Evolutionary conservation across 768 basidiomycete species (phyloP), one percentile per base, ranked within the genome.

Genomic region (Rickenella mellea): DNA sequence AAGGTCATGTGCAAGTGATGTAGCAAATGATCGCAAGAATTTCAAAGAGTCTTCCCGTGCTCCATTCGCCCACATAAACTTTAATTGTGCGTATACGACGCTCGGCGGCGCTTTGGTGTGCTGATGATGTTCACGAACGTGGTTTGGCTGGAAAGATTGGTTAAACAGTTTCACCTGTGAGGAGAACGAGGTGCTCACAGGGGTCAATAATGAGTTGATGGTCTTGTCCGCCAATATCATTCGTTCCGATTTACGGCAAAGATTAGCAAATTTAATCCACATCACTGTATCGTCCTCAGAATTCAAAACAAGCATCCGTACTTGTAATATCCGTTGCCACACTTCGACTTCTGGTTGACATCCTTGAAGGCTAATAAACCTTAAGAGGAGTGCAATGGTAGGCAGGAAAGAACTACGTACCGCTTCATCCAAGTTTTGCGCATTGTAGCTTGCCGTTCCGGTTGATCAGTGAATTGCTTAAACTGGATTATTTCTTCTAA

Each of bases 211-310:
- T 0, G 91, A 94, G 49, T 92, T 88, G 54, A 99, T 84, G 0
- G 94, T 96, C 65, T 98, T 98, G 52, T 97, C 92, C 0, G 94
- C 93, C 39, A 99, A 66, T n/a, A 76, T 74, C 76, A 98, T 88
- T 5, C 96, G 80, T 39, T 94, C 91, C 14, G 79, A 86, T 63
- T 94, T 94, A 40, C 96, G 87, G 57, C 96, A 98, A 1, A 98
- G 68, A 54, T 99, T 98, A 2, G 94, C 90, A 55, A 99, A 97
- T 63, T 96, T 92, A 63, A 99, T 96, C 92, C 93, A 98, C 80
- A 96, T 97, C 35, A 86, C 76, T 32, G 87, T 89, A 56, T 97
- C 92, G 48, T 96, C 91, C 49, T 87, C 87, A 0, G 96, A 93
- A 32, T 78, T 86, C 21, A 97, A 69, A 17, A 99, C 92, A 40